phyloP scores from a whole-genome alignment of 2,329 filamentous ascomycete species.

The Fusarium sp. region DNA sequence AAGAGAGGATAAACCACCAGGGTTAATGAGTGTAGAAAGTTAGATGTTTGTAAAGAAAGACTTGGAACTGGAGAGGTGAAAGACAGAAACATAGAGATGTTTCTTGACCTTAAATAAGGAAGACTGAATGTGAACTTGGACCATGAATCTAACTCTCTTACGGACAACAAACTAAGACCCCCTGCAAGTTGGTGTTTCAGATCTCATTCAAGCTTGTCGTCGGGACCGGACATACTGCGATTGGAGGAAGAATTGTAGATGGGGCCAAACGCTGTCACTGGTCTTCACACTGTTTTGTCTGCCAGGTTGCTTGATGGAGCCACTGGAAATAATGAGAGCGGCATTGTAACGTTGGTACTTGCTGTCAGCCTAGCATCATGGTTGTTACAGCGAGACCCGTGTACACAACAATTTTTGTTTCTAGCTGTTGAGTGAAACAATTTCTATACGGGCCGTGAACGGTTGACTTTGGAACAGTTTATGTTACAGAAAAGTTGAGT shows the following conservation, averaged over 20 bases:
- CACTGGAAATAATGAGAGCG: background rate
- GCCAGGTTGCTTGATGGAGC: background rate
- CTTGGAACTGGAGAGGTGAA: conserved; percentile 9
- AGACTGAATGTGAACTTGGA: background rate
- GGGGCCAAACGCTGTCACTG: background rate
- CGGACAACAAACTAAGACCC: too few relatives aligned
- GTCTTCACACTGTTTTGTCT: background rate
- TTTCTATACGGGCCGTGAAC: too few relatives aligned
- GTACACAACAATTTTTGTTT: background rate
- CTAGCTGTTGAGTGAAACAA: background rate
- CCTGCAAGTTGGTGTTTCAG: conserved; percentile 21
- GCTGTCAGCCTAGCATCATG: background rate
- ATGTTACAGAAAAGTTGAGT: background rate
- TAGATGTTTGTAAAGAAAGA: conserved; percentile 26
- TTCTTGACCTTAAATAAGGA: conserved; percentile 15
- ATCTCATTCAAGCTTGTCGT: conserved; percentile 13
- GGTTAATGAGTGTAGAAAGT: conserved; percentile 37
- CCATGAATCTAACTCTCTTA: background rate
- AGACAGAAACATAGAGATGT: background rate
- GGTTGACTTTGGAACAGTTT: too few relatives aligned
- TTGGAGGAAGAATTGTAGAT: conserved; percentile 26
- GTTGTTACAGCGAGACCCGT: background rate
- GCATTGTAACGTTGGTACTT: background rate
- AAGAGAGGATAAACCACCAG: conserved; percentile 45
- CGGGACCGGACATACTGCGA: background rate